phyloP scores from a whole-genome alignment of 495 filamentous ascomycete genomes.

The Trichoderma gamsii region DNA sequence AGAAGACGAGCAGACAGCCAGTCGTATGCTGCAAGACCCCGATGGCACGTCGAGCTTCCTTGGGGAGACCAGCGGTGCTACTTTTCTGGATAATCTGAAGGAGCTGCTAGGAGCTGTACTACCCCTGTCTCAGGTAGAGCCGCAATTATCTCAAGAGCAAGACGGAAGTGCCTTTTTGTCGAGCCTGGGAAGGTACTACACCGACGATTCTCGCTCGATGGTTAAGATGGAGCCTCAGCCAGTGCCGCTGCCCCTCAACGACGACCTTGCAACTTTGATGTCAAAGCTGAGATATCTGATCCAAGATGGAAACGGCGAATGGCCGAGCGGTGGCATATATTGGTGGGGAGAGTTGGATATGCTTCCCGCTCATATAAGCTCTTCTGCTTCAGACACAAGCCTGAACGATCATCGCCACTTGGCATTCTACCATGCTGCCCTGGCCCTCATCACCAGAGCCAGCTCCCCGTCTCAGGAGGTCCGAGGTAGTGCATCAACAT shows the following conservation, averaged over 20 bases:
- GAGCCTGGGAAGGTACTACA: conserved; percentile 34
- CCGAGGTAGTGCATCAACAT: background rate
- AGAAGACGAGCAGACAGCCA: conserved; percentile 16
- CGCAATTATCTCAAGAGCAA: background rate
- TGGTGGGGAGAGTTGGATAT: conserved; percentile 32
- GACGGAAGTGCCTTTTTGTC: conserved; percentile 22
- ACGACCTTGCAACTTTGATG: conserved; percentile 26
- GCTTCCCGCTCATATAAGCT: conserved; percentile 1
- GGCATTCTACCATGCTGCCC: conserved; percentile 28
- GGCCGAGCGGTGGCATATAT: conserved; percentile 30
- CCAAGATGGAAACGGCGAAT: conserved; percentile 27
- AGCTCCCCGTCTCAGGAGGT: conserved; percentile 17
- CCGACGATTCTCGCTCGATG: conserved; percentile 36
- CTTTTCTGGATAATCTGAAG: conserved; percentile 35
- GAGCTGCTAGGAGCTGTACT: conserved; percentile 26
- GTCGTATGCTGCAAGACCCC: conserved; percentile 30
- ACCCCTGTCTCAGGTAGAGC: conserved; percentile 20
- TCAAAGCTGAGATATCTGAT: conserved; percentile 25
- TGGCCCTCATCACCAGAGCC: conserved; percentile 28
- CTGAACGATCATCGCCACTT: conserved; percentile 19
- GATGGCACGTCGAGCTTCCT: conserved; percentile 31
- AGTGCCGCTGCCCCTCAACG: conserved; percentile 22
- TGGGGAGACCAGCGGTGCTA: conserved; percentile 36
- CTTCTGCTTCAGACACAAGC: conserved; percentile 3
- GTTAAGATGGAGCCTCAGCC: conserved; percentile 23